phyloP scores from a whole-genome alignment of 768 basidiomycete species.

The Termitomyces sp. region DNA sequence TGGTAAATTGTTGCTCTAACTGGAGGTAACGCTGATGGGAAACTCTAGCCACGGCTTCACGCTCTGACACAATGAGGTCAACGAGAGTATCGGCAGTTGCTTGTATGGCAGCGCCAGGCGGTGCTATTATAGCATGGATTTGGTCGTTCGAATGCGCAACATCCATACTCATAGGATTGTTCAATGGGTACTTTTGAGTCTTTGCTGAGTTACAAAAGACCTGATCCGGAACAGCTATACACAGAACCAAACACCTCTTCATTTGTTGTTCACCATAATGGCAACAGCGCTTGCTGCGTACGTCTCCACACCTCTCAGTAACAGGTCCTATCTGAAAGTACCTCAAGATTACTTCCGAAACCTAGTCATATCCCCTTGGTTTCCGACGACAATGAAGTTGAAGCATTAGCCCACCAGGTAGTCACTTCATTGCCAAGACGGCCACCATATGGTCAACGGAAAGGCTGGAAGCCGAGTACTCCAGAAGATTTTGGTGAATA shows the following conservation, averaged over 20 bases:
- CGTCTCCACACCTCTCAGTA: conserved; percentile 23
- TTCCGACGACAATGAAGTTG: conserved; percentile 55
- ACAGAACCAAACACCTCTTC: conserved; percentile 18
- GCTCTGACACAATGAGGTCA: conserved; percentile 16
- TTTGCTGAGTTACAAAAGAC: no score
- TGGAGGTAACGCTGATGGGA: conserved; percentile 7
- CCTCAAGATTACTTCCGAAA: conserved; percentile 60
- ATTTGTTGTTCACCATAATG: conserved; percentile 21
- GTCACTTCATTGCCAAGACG: conserved; percentile 48
- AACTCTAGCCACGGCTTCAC: conserved; percentile 9
- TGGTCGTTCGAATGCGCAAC: background rate
- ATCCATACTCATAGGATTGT: background rate
- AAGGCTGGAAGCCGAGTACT: conserved; percentile 80
- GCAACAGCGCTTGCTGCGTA: conserved; percentile 71
- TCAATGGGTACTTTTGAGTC: background rate
- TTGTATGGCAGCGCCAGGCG: conserved; percentile 15
- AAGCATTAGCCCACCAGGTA: conserved; percentile 25
- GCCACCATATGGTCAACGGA: conserved; percentile 83
- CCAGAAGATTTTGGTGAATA: conserved; percentile 78
- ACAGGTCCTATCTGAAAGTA: conserved; percentile 2
- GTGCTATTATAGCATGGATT: background rate
- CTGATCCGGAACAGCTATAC: background rate
- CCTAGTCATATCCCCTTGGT: conserved; percentile 49
- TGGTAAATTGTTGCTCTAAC: conserved; percentile 7
- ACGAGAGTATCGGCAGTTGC: conserved; percentile 15